Evolutionary conservation across 176 grass and related monocot species (phyloP), one percentile per base, ranked within the genome.

Genomic region (Cymbopogon citratus): DNA sequence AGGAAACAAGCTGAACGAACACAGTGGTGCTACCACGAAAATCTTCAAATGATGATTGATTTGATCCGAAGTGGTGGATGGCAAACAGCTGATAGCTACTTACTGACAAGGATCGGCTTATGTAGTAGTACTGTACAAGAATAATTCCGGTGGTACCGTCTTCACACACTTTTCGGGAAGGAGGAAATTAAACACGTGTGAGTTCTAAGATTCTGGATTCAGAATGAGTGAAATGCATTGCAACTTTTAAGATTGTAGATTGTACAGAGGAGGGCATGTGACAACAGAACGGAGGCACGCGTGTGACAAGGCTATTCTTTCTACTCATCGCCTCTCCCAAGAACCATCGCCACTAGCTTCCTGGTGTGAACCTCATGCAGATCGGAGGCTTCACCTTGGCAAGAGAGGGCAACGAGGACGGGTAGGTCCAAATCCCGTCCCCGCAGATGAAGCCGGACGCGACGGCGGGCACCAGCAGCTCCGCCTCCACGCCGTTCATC

Each of bases 401-500:
- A 67, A 97, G 81, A 3, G 94, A 88, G 16, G 94, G 83, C 85
- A 97, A 45, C 3, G 94, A 92, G 24, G 94, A 87, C 63, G 94
- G 94, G 38, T 94, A 92, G 44, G 84, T 92, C 94, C 94, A 97
- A 59, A 94, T 76, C 13, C 94, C 94, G 75, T 97, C 94, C 26
- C 94, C 92, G 68, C 92, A 97, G 26, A 97, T 97, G 56, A 97
- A 83, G 12, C 91, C 91, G 28, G 94, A 94, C 5, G 94, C 94
- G 44, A 97, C 94, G 5, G 91, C 94, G 44, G 94, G 94, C 59
- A 90, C 63, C 85, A 97, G 74, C 66, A 90, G 33, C n/a, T 26
- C 27, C 2, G 91, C 89, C 69, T 63, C 75, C 49, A 74, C 81
- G 0, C 35, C 62, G 33, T 64, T 52, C 41, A 89, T 75, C 83